Evolutionary conservation across 495 filamentous ascomycete species (phyloP).

Genomic region (Aspergillus indologenus): DNA sequence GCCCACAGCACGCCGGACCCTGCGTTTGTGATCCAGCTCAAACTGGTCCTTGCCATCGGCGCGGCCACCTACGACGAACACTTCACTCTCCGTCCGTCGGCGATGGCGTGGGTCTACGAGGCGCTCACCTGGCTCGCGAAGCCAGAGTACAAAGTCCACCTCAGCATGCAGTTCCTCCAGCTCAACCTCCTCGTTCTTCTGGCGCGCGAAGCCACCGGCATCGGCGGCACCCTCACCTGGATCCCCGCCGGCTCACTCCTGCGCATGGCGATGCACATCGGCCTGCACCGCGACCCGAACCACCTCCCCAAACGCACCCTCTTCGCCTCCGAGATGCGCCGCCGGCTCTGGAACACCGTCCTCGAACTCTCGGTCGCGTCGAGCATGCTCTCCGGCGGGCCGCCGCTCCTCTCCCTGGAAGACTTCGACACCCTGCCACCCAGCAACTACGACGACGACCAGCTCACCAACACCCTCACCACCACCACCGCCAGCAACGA

Average conservation of each 20-base stretch:
- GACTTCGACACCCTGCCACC: slow-evolving; percentile 57
- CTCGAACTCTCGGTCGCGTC: slow-evolving; percentile 53
- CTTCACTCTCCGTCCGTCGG: slow-evolving; percentile 33
- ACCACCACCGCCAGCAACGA: too few species aligned
- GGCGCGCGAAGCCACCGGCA: slow-evolving; percentile 42
- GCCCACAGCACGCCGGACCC: slow-evolving; percentile 21
- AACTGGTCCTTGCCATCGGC: slow-evolving; percentile 51
- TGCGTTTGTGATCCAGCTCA: slow-evolving; percentile 43
- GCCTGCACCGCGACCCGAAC: slow-evolving; percentile 57
- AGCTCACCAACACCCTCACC: slow-evolving; percentile 22
- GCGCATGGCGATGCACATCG: slow-evolving; percentile 57
- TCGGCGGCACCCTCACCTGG: slow-evolving; percentile 55
- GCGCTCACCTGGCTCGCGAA: slow-evolving; percentile 52
- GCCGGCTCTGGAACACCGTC: slow-evolving; percentile 61
- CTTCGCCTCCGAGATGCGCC: slow-evolving; percentile 52
- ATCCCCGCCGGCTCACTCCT: slow-evolving; percentile 52
- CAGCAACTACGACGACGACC: slow-evolving; percentile 45
- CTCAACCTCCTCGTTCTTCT: slow-evolving; percentile 47
- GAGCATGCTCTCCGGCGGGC: slow-evolving; percentile 50
- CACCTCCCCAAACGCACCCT: slow-evolving; percentile 39
- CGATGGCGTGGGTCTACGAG: slow-evolving; percentile 46
- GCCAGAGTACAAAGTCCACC: slow-evolving; percentile 47
- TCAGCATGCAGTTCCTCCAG: slow-evolving; percentile 45
- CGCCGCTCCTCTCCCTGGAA: slow-evolving; percentile 43
- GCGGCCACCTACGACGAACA: slow-evolving; percentile 36